Percentiles rank a stretch among this genome's conserved stretches.
These are phyloP conservation scores for Arxiozyma bovina DNA, from an alignment of 1,139 yeast species.

Conservation along the genomic window DNA sequence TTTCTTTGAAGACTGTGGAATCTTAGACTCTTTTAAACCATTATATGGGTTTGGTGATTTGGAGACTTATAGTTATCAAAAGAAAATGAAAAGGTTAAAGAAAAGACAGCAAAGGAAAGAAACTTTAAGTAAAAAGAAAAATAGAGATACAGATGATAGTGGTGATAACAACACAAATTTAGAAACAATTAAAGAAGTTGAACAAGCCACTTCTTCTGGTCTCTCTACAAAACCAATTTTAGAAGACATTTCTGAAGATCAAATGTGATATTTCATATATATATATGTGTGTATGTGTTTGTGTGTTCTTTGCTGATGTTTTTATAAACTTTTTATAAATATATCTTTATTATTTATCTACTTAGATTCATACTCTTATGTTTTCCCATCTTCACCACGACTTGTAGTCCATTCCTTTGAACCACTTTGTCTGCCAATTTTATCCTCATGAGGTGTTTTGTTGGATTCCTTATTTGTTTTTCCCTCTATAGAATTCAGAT, in stretches of 20 bases:
- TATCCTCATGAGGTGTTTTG: conserved; percentile 7
- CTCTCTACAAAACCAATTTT: conserved; percentile 1
- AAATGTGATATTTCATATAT: background rate
- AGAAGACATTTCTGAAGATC: conserved; percentile 4
- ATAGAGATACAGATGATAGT: background rate
- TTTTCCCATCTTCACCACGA: conserved; percentile 68
- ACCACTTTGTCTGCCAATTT: conserved; percentile 63
- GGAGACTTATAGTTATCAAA: conserved; percentile 30
- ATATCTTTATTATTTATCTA: background rate
- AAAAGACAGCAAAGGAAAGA: conserved; percentile 21
- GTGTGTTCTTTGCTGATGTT: background rate
- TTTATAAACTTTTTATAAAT: background rate
- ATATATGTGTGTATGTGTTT: background rate
- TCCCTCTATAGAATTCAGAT: conserved; percentile 27
- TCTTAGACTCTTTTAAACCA: conserved; percentile 85
- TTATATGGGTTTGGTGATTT: conserved; percentile 73
- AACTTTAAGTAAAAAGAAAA: conserved; percentile 3
- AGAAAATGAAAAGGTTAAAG: conserved; percentile 31
- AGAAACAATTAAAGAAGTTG: conserved; percentile 1
- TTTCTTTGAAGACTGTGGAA: conserved; percentile 90
- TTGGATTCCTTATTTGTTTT: conserved; percentile 11
- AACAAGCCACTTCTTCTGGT: background rate
- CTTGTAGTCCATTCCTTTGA: conserved; percentile 59
- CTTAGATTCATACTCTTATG: background rate
- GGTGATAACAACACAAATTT: background rate